A percentile compares a stretch with the other conserved stretches of the same genome.
phyloP scores from a whole-genome alignment of 768 basidiomycete genomes.

The Dacryopinax spathularia region DNA sequence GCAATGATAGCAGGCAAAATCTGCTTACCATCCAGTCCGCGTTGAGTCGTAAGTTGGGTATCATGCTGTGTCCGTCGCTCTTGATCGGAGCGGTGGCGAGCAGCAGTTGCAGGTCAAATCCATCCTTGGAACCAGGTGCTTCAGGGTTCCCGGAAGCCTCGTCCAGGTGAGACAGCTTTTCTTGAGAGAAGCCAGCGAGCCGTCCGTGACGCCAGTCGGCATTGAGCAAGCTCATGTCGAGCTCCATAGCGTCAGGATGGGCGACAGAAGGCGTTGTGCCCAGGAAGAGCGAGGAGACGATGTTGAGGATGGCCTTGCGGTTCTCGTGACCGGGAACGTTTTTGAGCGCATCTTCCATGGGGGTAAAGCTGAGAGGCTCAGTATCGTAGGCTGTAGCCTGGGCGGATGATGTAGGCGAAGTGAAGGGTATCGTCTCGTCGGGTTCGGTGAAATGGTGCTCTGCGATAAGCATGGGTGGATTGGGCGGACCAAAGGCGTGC shows the following conservation, averaged over 20 bases:
- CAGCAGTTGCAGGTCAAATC: not conserved
- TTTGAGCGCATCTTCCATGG: not conserved
- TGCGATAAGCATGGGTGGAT: slow-evolving; percentile 35
- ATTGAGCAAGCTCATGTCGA: slow-evolving; percentile 1
- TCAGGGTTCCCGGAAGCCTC: not conserved
- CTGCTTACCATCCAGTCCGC: not conserved
- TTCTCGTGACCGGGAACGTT: not conserved
- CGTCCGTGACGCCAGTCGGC: not conserved
- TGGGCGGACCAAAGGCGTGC: slow-evolving; percentile 20
- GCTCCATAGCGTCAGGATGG: not conserved
- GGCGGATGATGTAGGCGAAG: not conserved
- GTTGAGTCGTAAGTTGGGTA: not conserved
- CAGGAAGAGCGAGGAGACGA: not conserved
- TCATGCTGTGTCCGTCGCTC: not conserved
- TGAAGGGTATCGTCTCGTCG: not conserved
- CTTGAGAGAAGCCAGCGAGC: not conserved
- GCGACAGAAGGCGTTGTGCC: not conserved
- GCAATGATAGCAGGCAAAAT: not conserved
- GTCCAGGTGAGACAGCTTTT: not conserved
- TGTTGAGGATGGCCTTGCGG: not conserved
- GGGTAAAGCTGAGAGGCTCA: too few relatives aligned
- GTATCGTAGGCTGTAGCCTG: not conserved
- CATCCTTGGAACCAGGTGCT: not conserved
- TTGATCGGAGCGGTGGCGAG: not conserved
- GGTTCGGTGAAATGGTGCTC: slow-evolving; percentile 31